phyloP scores from a whole-genome alignment of 192 early-diverging fungal species.

The Umbelopsis sp. region DNA sequence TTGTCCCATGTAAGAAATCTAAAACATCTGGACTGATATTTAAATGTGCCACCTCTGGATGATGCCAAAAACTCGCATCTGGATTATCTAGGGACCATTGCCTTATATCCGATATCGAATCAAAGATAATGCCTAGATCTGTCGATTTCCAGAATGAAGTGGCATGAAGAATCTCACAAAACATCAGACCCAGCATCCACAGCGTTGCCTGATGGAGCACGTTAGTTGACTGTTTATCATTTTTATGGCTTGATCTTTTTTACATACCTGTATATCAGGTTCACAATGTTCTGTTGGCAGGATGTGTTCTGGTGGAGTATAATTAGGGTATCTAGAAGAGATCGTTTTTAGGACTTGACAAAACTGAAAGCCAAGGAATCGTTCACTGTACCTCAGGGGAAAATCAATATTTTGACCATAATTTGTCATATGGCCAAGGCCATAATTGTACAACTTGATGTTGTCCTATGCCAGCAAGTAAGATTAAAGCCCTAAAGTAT shows the following conservation, averaged over 20 bases:
- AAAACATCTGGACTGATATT: slow-evolving; percentile 51
- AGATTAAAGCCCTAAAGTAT: neutral
- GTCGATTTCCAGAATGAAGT: slow-evolving; percentile 57
- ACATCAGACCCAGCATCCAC: slow-evolving; percentile 61
- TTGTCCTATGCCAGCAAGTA: slow-evolving; percentile 25
- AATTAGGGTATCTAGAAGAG: slow-evolving; percentile 38
- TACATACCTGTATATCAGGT: slow-evolving; percentile 1
- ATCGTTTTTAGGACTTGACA: neutral
- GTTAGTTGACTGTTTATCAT: neutral
- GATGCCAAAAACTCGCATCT: slow-evolving; percentile 39
- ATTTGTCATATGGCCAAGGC: slow-evolving; percentile 61
- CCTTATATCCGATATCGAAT: slow-evolving; percentile 44
- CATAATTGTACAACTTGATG: slow-evolving; percentile 58
- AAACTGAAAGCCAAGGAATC: neutral
- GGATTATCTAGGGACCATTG: slow-evolving; percentile 30
- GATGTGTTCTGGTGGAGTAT: slow-evolving; percentile 43
- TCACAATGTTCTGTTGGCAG: neutral
- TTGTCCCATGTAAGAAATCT: slow-evolving; percentile 41
- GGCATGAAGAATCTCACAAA: slow-evolving; percentile 52
- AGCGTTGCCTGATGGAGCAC: slow-evolving; percentile 46
- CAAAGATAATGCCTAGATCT: slow-evolving; percentile 52
- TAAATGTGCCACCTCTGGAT: slow-evolving; percentile 32
- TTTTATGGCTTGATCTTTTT: neutral
- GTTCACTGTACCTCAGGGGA: slow-evolving; percentile 51
- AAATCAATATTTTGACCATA: slow-evolving; percentile 60